phyloP scores from a whole-genome alignment of 2,329 filamentous ascomycete genomes.

The Emmonsiellopsis sp. region DNA sequence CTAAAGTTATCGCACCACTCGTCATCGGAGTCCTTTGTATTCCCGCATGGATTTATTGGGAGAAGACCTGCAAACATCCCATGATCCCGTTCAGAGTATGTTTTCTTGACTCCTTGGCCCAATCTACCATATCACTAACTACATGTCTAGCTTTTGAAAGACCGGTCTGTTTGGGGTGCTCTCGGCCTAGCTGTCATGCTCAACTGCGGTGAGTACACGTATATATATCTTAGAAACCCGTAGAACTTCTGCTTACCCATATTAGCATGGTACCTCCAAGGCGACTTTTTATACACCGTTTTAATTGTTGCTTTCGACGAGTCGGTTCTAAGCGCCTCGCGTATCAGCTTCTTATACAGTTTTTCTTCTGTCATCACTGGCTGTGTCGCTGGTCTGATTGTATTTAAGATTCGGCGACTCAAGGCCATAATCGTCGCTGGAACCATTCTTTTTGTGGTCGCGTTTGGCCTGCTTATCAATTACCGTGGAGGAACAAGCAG shows the following conservation, averaged over 20 bases:
- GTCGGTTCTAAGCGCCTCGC: slow-evolving; percentile 46
- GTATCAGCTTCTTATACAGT: slow-evolving; percentile 52
- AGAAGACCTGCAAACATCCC: slow-evolving; percentile 41
- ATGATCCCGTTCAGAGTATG: slow-evolving; percentile 49
- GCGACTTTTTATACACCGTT: slow-evolving; percentile 56
- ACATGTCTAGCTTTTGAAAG: slow-evolving; percentile 42
- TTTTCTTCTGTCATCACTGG: slow-evolving; percentile 51
- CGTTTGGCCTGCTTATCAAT: slow-evolving; percentile 55
- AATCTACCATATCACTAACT: neutral
- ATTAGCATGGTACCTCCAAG: slow-evolving; percentile 52
- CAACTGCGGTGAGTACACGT: slow-evolving; percentile 38
- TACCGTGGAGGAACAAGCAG: slow-evolving; percentile 47
- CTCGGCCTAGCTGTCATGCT: slow-evolving; percentile 50
- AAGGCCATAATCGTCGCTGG: slow-evolving; percentile 57
- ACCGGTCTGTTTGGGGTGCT: slow-evolving; percentile 56
- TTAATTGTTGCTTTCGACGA: slow-evolving; percentile 55
- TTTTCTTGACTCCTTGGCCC: neutral
- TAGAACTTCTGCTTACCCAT: neutral
- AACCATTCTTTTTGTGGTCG: slow-evolving; percentile 53
- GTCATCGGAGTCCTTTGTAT: slow-evolving; percentile 43
- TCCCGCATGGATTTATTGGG: slow-evolving; percentile 47
- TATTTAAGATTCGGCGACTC: slow-evolving; percentile 50
- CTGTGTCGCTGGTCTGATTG: slow-evolving; percentile 47
- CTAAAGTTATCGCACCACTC: slow-evolving; percentile 44
- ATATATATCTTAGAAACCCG: neutral